Conservation (phyloP, 164 flowering plant species). For the Macadamia integrifolia region DNA sequence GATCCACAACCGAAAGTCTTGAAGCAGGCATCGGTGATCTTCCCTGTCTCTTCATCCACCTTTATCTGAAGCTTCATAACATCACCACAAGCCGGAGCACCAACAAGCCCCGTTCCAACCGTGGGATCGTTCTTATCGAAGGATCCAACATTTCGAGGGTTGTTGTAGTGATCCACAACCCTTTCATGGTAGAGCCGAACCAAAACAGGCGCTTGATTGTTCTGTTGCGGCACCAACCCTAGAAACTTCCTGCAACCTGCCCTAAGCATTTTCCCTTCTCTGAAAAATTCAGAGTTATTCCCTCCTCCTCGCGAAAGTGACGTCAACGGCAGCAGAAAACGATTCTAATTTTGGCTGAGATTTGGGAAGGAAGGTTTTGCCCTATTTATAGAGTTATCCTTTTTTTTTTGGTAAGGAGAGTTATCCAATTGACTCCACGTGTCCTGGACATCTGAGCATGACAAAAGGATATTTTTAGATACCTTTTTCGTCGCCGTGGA, state of each 20-base stretch:
- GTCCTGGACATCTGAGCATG: too few species aligned
- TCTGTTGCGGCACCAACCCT: conserved; percentile 17
- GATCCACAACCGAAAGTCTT: conserved; percentile 71
- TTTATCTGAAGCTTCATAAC: conserved; percentile 84
- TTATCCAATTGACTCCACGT: too few species aligned
- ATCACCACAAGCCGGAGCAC: conserved; percentile 90
- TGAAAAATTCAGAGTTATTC: too few species aligned
- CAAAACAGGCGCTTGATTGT: conserved; percentile 12
- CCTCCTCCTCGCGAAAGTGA: too few species aligned
- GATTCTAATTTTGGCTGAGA: too few species aligned
- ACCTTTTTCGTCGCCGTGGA: too few species aligned
- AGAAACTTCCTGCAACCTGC: conserved; percentile 21
- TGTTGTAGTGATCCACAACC: conserved; percentile 78
- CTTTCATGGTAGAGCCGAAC: conserved; percentile 64
- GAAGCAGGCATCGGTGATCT: conserved; percentile 64
- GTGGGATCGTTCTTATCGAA: conserved; percentile 67
- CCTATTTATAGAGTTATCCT: too few species aligned
- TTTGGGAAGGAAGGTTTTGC: too few species aligned
- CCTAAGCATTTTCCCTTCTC: conserved; percentile 22
- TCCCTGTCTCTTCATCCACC: conserved; percentile 55
- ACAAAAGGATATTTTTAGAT: too few species aligned
- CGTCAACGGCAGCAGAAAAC: too few species aligned
- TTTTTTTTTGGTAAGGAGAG: too few species aligned
- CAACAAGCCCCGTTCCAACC: conserved; percentile 81
- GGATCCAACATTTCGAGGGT: conserved; percentile 77